A percentile compares a stretch with the other conserved stretches of the same genome.
phyloP scores from a whole-genome alignment of 495 filamentous ascomycete genomes.

The Echria macrotheca region DNA sequence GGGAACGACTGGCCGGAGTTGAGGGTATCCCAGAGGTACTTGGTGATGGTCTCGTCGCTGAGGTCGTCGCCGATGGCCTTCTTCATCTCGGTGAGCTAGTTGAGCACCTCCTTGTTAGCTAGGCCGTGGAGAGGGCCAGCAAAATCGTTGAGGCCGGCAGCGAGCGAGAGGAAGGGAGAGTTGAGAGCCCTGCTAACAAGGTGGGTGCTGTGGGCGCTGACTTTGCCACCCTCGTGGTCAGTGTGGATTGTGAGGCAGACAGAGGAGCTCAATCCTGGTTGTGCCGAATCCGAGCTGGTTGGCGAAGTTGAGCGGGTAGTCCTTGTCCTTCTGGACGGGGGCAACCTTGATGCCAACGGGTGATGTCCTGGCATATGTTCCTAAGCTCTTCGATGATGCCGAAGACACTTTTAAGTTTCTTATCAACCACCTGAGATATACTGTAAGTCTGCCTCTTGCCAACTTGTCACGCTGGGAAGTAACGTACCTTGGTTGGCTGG shows the following conservation, averaged over 20 bases:
- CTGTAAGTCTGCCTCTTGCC: too few relatives aligned
- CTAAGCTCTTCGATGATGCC: not conserved
- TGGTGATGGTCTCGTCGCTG: constrained; percentile 43
- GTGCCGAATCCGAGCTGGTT: constrained; percentile 93
- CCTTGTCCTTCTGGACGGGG: constrained; percentile 92
- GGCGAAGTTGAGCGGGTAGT: constrained; percentile 96
- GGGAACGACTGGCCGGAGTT: not conserved
- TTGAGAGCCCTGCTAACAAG: constrained; percentile 94
- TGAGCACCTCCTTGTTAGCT: constrained; percentile 98
- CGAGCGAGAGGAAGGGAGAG: constrained; percentile 92
- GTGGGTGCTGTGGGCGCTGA: constrained; percentile 96
- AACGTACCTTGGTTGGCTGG: too few relatives aligned
- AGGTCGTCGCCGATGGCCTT: constrained; percentile 40
- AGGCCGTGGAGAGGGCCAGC: constrained; percentile 97
- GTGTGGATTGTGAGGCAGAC: constrained; percentile 98
- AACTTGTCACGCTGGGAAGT: too few relatives aligned
- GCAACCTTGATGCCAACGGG: constrained; percentile 99
- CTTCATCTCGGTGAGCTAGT: constrained; percentile 99
- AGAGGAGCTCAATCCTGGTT: constrained; percentile 98
- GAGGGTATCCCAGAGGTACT: not conserved
- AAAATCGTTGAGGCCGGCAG: constrained; percentile 94
- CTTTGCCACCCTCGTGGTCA: constrained; percentile 98
- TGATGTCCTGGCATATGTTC: not conserved
- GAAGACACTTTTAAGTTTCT: too few relatives aligned
- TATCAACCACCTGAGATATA: too few relatives aligned